A percentile compares a stretch with the other conserved stretches of the same genome.
phyloP scores from a whole-genome alignment of 139 green algal species.

The Tetradesmus lagerheimii region DNA sequence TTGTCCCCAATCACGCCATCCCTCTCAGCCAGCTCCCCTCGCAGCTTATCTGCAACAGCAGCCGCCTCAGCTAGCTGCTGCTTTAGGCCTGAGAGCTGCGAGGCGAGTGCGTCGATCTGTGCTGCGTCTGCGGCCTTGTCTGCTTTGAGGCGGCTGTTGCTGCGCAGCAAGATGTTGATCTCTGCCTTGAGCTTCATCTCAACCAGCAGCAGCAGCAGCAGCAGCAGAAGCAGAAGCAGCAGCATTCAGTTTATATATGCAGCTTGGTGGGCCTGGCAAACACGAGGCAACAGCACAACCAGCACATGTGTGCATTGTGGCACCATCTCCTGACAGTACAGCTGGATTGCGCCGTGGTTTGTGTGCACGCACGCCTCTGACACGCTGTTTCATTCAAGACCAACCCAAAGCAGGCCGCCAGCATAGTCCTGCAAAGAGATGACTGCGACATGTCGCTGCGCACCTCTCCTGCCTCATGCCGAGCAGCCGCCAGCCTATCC shows the following conservation, averaged over 20 bases:
- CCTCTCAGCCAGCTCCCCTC: slow-evolving; percentile 15
- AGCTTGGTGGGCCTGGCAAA: background rate
- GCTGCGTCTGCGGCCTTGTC: slow-evolving; percentile 37
- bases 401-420: no score
- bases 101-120: background rate
- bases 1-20: slow-evolving; percentile 39
- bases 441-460: background rate
- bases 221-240: background rate
- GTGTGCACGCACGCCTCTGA: no score
- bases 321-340: no score
- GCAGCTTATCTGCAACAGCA: slow-evolving; percentile 39
- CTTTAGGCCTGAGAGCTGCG: background rate
- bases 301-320: background rate
- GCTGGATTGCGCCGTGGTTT: no score
- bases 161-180: slow-evolving; percentile 41
- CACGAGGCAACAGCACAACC: background rate
- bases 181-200: slow-evolving; percentile 36
- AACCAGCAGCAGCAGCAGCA: background rate
- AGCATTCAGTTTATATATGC: background rate
- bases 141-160: slow-evolving; percentile 1
- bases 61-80: slow-evolving; percentile 30
- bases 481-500: background rate
- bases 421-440: no score
- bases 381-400: no score
- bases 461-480: slow-evolving; percentile 30